These are phyloP conservation scores for Micromonas commoda DNA, from an alignment of 139 green algal species.

Conservation along the genomic window DNA sequence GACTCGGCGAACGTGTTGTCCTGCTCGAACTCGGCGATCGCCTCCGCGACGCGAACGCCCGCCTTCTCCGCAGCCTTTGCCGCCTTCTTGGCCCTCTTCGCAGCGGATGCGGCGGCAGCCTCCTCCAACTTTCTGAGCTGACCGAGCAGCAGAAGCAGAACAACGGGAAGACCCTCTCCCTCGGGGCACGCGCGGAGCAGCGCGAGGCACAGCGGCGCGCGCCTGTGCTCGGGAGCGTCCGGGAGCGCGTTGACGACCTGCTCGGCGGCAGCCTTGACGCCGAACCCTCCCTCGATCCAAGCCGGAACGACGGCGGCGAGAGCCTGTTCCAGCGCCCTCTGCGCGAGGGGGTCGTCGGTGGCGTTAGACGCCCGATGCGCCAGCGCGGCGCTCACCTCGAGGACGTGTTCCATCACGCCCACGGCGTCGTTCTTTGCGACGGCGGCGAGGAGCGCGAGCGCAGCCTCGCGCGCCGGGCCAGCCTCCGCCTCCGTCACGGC, in stretches of 20 bases:
- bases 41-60: neutral
- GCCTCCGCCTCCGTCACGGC: conserved; percentile 49
- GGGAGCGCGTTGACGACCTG: conserved; percentile 12
- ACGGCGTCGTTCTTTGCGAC: neutral
- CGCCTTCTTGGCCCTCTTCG: neutral
- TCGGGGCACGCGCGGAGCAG: conserved; percentile 24
- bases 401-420: conserved; percentile 13
- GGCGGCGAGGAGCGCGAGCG: conserved; percentile 53
- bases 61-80: neutral
- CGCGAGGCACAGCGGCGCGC: conserved; percentile 18
- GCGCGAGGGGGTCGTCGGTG: conserved; percentile 1
- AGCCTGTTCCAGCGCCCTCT: conserved; percentile 10
- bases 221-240: neutral
- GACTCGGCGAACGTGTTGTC: neutral
- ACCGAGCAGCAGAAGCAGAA: conserved; percentile 18
- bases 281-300: conserved; percentile 17
- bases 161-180: neutral
- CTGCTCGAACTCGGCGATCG: neutral
- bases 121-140: neutral
- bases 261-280: conserved; percentile 1
- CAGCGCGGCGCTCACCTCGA: conserved; percentile 19
- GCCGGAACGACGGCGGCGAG: conserved; percentile 29
- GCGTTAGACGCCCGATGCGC: neutral
- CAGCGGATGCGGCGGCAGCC: neutral
- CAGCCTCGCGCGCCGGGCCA: conserved; percentile 52